Base-by-base conservation (phyloP, 495 filamentous ascomycete species). In the Penicillium argentinense region DNA sequence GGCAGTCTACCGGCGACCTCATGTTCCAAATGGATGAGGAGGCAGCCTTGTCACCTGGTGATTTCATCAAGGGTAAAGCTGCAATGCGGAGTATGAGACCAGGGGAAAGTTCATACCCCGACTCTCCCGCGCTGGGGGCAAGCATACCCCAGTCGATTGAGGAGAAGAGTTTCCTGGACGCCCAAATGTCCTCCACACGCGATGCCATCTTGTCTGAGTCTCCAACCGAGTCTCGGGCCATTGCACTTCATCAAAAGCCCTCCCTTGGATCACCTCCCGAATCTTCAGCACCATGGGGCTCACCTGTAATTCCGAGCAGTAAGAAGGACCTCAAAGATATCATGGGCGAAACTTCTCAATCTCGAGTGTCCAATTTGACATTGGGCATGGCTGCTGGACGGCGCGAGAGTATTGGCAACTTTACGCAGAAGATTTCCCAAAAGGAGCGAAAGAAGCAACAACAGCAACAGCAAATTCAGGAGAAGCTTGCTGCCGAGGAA, bases 21-120 rank as follows among this genome's bases (percentile, higher is more conserved):
- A 93, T 96, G 72, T 96, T 96, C 58, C 84, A 90, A 48, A 96
- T 96, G 89, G 91, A 96, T 45, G 89, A 92, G n/a, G 90, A 89
- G 29, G 73, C 66, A 32, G 46, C 47, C 9, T 44, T 66, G 28
- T 62, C 66, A 1, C 49, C 62, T 4, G 42, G 42, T n/a, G 48
- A 64, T 27, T 43, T 47, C 1, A 41, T 45, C 8, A 71, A 65
- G 56, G 69, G 69, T 3, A 71, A 71, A 45, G 37, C 52, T 21
- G 51, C 51, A 5, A 38, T 66, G 43, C 61, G 68, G 26, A 56
- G 62, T 1, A 8, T 39, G 5, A 56, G 48, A 29, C 27, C 47
- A 25, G 51, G 28, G 25, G 43, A 51, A 38, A 43, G 32, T 11
- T 56, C 63, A 25, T 60, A 59, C 32, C 45, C 57, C 9, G 60